phyloP scores from a whole-genome alignment of 768 basidiomycete genomes.

The Amanita pallidorosea region DNA sequence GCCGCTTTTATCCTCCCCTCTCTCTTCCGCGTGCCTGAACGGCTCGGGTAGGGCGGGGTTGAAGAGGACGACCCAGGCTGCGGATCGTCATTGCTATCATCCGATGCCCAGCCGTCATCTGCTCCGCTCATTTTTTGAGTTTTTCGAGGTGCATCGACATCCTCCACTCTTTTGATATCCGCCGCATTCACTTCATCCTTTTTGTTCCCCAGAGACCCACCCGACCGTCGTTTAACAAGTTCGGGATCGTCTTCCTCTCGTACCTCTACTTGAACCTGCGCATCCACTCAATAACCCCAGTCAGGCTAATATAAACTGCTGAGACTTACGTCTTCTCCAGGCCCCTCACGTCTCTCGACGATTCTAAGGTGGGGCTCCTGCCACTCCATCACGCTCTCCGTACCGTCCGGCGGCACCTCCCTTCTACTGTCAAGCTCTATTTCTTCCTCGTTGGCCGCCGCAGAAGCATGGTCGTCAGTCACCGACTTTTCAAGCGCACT shows the following conservation, averaged over 20 bases:
- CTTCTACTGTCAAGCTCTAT: background rate
- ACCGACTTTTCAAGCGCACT: background rate
- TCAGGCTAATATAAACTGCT: too few relatives aligned
- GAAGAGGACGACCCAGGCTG: background rate
- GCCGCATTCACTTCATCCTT: background rate
- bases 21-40: background rate
- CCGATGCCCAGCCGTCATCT: conserved; percentile 4
- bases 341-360: conserved; percentile 47
- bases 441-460: background rate
- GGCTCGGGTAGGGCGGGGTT: background rate
- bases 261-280: conserved; percentile 2
- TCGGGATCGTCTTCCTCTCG: conserved; percentile 1
- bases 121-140: background rate
- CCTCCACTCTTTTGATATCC: background rate
- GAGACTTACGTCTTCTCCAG: conserved; percentile 55
- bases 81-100: background rate
- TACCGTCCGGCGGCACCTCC: conserved; percentile 7
- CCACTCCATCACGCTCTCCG: conserved; percentile 38
- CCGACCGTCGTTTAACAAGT: background rate
- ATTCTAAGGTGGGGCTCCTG: conserved; percentile 59
- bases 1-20: background rate
- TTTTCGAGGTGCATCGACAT: background rate
- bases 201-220: background rate
- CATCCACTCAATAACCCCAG: background rate
- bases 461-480: background rate